phyloP scores from a whole-genome alignment of 805 yeast genomes.

The Wickerhamomyces subpelliculosus region DNA sequence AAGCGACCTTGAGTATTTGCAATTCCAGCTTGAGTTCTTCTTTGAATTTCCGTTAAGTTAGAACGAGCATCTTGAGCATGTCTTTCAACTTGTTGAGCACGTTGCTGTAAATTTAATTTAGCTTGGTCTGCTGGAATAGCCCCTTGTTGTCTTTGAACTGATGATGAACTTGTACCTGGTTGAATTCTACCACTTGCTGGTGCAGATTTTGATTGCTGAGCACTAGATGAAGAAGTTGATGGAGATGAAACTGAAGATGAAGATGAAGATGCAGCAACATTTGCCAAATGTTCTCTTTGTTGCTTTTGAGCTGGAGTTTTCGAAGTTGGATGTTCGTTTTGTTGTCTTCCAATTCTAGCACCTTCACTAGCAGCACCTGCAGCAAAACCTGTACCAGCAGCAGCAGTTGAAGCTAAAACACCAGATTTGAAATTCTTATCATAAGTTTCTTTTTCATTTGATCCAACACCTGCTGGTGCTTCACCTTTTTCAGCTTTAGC shows the following conservation, averaged over 20 bases:
- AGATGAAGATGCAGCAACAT: no score
- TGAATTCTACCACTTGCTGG: constrained; percentile 1
- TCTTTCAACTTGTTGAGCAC: constrained; percentile 1
- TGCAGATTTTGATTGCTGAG: background rate
- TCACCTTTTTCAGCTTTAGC: background rate
- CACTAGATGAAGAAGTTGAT: background rate
- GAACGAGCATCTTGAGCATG: background rate
- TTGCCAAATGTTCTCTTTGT: background rate
- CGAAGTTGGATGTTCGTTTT: background rate
- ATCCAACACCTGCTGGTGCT: constrained; percentile 1
- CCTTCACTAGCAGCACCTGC: constrained; percentile 2
- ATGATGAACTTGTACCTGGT: background rate
- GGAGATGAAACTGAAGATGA: background rate
- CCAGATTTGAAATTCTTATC: constrained; percentile 7
- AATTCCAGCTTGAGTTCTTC: background rate
- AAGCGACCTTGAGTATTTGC: background rate
- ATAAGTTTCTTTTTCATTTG: background rate
- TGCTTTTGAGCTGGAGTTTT: background rate
- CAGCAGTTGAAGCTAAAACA: constrained; percentile 1
- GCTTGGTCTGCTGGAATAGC: background rate
- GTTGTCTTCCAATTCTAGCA: constrained; percentile 4
- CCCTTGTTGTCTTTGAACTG: background rate
- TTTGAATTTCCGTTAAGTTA: background rate
- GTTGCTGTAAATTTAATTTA: background rate
- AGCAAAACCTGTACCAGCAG: constrained; percentile 5